Conservation (phyloP, 176 grass and related monocot species). For the Triticum aestivum region IWGSC_CS_RefSeq_v2.1 NC_057804.1:591664167-591664666, state of each 20-base stretch:
- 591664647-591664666: slow-evolving; percentile 49
- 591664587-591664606: slow-evolving; percentile 63
- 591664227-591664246: not conserved
- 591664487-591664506: not conserved
- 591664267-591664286: slow-evolving; percentile 80
- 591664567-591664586: not conserved
- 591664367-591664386: slow-evolving; percentile 66
- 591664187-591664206: slow-evolving; percentile 12
- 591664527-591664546: not conserved
- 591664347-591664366: slow-evolving; percentile 57
- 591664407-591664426: slow-evolving; percentile 27
- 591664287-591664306: slow-evolving; percentile 65
- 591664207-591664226: not conserved
- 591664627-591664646: slow-evolving; percentile 39
- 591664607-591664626: slow-evolving; percentile 54
- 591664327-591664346: slow-evolving; percentile 75
- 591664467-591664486: slow-evolving; percentile 47
- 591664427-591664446: slow-evolving; percentile 59
- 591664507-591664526: not conserved
- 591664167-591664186: slow-evolving; percentile 20
- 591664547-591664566: not conserved
- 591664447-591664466: slow-evolving; percentile 60
- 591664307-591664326: slow-evolving; percentile 85
- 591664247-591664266: slow-evolving; percentile 32
- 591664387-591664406: slow-evolving; percentile 69